Evolutionary conservation across 768 basidiomycete genomes (phyloP).

Genomic region (Paxillus ammoniavirescens): DNA sequence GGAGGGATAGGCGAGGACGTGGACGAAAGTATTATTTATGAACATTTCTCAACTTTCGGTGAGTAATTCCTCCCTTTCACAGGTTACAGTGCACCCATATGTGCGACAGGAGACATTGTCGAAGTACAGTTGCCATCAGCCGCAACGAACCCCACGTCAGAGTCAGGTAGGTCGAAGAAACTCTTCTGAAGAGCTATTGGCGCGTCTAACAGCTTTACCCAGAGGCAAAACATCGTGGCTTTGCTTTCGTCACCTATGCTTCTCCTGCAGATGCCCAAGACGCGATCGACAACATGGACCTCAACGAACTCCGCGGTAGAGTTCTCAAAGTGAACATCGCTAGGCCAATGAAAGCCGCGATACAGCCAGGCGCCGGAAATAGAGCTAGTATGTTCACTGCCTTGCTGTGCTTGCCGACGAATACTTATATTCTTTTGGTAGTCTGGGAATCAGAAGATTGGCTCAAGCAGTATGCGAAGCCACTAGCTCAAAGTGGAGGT

Average conservation of each 20-base stretch:
- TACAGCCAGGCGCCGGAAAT: slow-evolving; percentile 63
- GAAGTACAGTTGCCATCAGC: slow-evolving; percentile 89
- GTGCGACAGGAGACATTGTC: slow-evolving; percentile 76
- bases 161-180: slow-evolving; percentile 42
- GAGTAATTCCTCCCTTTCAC: slow-evolving; percentile 19
- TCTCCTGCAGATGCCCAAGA: slow-evolving; percentile 86
- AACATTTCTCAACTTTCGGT: slow-evolving; percentile 90
- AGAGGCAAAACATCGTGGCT: slow-evolving; percentile 89
- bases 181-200: neutral
- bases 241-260: slow-evolving; percentile 88
- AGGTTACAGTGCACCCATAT: slow-evolving; percentile 3
- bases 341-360: slow-evolving; percentile 70
- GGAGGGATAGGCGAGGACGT: slow-evolving; percentile 84
- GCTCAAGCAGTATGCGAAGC: slow-evolving; percentile 79
- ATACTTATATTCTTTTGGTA: slow-evolving; percentile 29
- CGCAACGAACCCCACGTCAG: slow-evolving; percentile 63
- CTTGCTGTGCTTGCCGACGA: neutral
- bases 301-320: slow-evolving; percentile 81
- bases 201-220: slow-evolving; percentile 1
- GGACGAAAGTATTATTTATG: slow-evolving; percentile 72
- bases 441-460: slow-evolving; percentile 98
- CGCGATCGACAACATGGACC: slow-evolving; percentile 98
- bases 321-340: slow-evolving; percentile 85
- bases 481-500: slow-evolving; percentile 71
- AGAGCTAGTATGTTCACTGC: slow-evolving; percentile 60